These are phyloP conservation scores for Penicillium bovifimosum DNA, from an alignment of 495 filamentous ascomycete species.

Conservation along the genomic window DNA sequence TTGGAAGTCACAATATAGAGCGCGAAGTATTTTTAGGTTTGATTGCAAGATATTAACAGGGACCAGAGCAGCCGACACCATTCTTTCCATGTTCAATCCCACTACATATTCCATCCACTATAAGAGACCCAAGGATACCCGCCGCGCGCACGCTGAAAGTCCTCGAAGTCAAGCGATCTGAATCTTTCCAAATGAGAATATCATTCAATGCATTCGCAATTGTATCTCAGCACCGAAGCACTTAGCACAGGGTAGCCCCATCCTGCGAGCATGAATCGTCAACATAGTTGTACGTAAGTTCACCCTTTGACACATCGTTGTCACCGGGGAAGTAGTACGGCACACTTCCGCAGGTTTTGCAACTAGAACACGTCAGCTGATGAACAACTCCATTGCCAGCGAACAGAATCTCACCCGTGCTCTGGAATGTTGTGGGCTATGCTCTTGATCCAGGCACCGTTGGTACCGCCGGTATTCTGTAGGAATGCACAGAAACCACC, in stretches of 20 bases:
- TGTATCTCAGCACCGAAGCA: neutral
- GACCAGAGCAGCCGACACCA: too few relatives aligned
- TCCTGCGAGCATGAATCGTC: neutral
- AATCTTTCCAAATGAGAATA: too few relatives aligned
- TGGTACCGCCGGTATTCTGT: neutral
- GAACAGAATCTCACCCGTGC: neutral
- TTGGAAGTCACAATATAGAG: too few relatives aligned
- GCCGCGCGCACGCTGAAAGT: too few relatives aligned
- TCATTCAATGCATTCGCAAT: too few relatives aligned
- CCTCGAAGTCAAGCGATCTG: too few relatives aligned
- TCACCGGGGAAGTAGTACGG: neutral
- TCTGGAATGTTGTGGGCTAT: neutral
- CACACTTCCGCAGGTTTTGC: neutral
- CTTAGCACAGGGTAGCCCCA: neutral
- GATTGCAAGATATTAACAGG: too few relatives aligned
- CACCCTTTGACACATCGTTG: neutral
- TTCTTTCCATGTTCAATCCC: too few relatives aligned
- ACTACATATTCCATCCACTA: too few relatives aligned
- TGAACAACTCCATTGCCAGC: too few relatives aligned
- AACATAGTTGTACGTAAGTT: neutral
- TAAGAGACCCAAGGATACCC: too few relatives aligned
- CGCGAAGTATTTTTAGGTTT: too few relatives aligned
- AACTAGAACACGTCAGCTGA: neutral
- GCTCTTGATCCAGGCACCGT: neutral
- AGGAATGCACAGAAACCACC: neutral